phyloP scores from a whole-genome alignment of 768 basidiomycete species.

The Lactarius deliciosus region DNA sequence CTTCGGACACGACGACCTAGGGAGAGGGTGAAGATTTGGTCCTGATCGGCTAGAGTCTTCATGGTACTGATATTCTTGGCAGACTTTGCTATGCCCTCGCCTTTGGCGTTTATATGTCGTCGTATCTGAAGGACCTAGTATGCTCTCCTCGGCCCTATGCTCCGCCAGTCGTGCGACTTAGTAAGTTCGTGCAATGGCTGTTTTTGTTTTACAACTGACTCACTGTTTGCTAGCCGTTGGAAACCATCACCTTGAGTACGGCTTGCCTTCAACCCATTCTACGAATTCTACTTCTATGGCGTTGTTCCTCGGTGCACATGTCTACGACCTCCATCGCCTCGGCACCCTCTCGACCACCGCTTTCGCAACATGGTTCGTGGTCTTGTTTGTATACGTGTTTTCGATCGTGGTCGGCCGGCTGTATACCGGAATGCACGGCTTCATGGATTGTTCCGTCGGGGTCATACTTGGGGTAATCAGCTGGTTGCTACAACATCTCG shows the following conservation, averaged over 20 bases:
- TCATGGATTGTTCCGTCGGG: constrained; percentile 71
- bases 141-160: constrained; percentile 90
- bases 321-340: constrained; percentile 49
- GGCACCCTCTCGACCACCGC: constrained; percentile 45
- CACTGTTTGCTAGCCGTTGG: constrained; percentile 59
- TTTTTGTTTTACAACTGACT: background rate
- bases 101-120: constrained; percentile 83
- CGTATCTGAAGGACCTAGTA: constrained; percentile 84
- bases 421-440: constrained; percentile 88
- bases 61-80: constrained; percentile 25
- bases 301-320: constrained; percentile 65
- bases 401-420: constrained; percentile 79
- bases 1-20: constrained; percentile 75
- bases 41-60: background rate
- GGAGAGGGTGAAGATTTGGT: constrained; percentile 57
- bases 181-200: constrained; percentile 45
- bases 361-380: constrained; percentile 41
- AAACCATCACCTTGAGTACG: constrained; percentile 84
- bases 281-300: constrained; percentile 91
- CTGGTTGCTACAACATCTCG: constrained; percentile 50
- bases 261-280: constrained; percentile 94
- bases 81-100: constrained; percentile 72
- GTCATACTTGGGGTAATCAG: constrained; percentile 40
- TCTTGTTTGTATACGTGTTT: constrained; percentile 58
- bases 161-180: constrained; percentile 87